phyloP scores from a whole-genome alignment of 1,284 basidiomycete species.

The Trametes pubescens region DNA sequence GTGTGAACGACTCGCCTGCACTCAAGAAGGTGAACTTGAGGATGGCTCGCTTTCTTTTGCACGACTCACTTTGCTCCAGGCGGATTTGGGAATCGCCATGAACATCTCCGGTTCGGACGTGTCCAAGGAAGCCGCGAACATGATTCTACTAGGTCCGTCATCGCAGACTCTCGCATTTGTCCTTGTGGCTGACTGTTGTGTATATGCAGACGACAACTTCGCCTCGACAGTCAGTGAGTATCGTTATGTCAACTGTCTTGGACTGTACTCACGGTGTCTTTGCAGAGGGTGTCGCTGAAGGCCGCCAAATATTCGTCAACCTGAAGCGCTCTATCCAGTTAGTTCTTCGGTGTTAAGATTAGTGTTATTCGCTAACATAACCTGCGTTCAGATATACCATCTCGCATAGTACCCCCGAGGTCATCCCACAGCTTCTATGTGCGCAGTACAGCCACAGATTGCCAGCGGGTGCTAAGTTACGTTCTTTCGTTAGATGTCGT shows the following conservation, averaged over 20 bases:
- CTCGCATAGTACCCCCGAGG: slow-evolving; percentile 74
- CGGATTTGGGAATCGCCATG: slow-evolving; percentile 80
- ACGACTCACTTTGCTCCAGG: slow-evolving; percentile 41
- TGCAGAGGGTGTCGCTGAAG: slow-evolving; percentile 71
- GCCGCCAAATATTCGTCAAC: slow-evolving; percentile 74
- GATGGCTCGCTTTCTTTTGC: no score
- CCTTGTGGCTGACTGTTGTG: not conserved
- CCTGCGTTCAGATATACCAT: slow-evolving; percentile 59
- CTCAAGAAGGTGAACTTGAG: slow-evolving; percentile 58
- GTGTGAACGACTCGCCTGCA: slow-evolving; percentile 76
- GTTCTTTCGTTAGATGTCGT: slow-evolving; percentile 59
- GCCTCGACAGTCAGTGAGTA: slow-evolving; percentile 73
- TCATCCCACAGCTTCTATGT: slow-evolving; percentile 73
- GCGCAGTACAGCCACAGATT: slow-evolving; percentile 30
- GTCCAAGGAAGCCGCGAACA: slow-evolving; percentile 77
- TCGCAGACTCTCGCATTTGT: not conserved
- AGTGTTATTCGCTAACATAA: not conserved
- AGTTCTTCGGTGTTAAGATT: slow-evolving; percentile 19
- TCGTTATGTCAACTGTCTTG: not conserved
- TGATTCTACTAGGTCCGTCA: slow-evolving; percentile 67
- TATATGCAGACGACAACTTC: slow-evolving; percentile 65
- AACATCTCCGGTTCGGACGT: slow-evolving; percentile 78
- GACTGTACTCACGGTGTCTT: slow-evolving; percentile 1
- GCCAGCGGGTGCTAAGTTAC: slow-evolving; percentile 1
- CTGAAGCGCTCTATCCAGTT: slow-evolving; percentile 75